Evolutionary conservation across 2,329 filamentous ascomycete genomes (phyloP), one percentile per base, ranked within the genome.

Genomic region (Alternaria sp.): DNA sequence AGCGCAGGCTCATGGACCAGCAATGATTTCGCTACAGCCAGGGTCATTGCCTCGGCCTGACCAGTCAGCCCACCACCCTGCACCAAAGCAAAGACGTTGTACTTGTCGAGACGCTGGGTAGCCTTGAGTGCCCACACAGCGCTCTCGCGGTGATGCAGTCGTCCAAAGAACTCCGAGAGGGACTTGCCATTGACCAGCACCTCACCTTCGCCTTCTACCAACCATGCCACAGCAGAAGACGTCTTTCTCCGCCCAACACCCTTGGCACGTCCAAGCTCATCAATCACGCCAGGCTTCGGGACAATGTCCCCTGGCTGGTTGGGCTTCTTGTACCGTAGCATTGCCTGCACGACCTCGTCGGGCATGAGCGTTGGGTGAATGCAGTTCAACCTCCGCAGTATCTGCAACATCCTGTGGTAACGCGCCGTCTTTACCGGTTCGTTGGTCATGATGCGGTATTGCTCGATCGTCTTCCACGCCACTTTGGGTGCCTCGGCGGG

Each of bases 171-270:
- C 50, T 95, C 86, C 50, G 85, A 86, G 56, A 99, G 81, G n/a
- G 86, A 87, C 81, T 93, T 94, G 62, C 93, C 93, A 76, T 99
- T 99, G 77, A 99, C 83, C 67, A 96, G 77, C 13, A 96, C 87
- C 79, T 98, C 90, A 13, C 95, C 96, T 10, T 91, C 92, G 5
- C 95, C 95, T 80, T 98, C 94, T 4, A 99, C 92, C 23, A 99
- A 81, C 81, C 88, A 96, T 9, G 92, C 95, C 55, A 89, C 88
- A 1, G 95, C 95, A 24, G 87, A 87, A 3, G 93, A 94, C 39
- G 90, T 87, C 85, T 99, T 99, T 78, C 95, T 88, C 80, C 89
- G 88, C 44, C 95, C 95, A 48, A 91, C 87, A 2, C 90, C 95
- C 53, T 91, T 83, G 11, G 93, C 88, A 57, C 92, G 85, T 11